These are phyloP conservation scores for Prunus persica DNA, from an alignment of 306 rosid genomes.

Conservation along the genomic window Prunus_persica_NCBIv2 NC_034009.1:15532501-15533000, in stretches of 20 bases:
- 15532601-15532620: constrained; percentile 47
- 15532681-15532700: constrained; percentile 50
- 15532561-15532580: constrained; percentile 36
- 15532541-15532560: constrained; percentile 43
- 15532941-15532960: constrained; percentile 51
- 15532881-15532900: constrained; percentile 86
- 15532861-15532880: constrained; percentile 51
- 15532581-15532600: constrained; percentile 62
- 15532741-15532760: constrained; percentile 26
- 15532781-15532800: constrained; percentile 19
- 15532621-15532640: constrained; percentile 23
- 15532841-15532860: constrained; percentile 49
- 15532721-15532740: constrained; percentile 62
- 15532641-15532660: constrained; percentile 69
- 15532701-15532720: constrained; percentile 34
- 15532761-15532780: constrained; percentile 8
- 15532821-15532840: constrained; percentile 43
- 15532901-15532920: constrained; percentile 51
- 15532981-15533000: constrained; percentile 60
- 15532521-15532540: constrained; percentile 62
- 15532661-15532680: constrained; percentile 63
- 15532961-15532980: constrained; percentile 74
- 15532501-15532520: constrained; percentile 41
- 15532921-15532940: constrained; percentile 69
- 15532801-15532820: constrained; percentile 47